Evolutionary conservation across 345 rosid genomes (phyloP), one percentile per base, ranked within the genome.

Genomic region (Bruguiera gymnorhiza): DNA sequence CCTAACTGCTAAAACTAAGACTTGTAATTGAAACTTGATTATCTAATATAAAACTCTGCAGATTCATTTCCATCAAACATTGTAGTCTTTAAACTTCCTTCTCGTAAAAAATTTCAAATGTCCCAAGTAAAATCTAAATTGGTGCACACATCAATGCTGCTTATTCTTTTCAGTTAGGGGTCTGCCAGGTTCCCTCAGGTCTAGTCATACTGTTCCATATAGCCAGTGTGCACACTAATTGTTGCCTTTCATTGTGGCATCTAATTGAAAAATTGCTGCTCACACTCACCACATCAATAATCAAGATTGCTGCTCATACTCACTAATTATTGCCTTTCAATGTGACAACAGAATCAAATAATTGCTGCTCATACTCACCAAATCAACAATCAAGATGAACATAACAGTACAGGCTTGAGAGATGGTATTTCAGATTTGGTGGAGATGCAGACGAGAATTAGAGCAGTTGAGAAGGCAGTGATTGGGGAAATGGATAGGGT

Each of bases 371-470:
- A 75, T 11, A 63, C 55, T 30, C 75, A 61, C 63, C 85, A 76
- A 62, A 62, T 30, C 43, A 67, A 76, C 73, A 70, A 65, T 58
- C 64, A 37, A 30, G 58, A 50, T 66, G 71, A 75, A 73, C 55
- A 73, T 67, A 86, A 72, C 50, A 13, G 62, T 66, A 23, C 27
- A 15, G 27, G 9, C 59, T 21, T 26, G 71, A 55, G 78, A 21
- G 83, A 70, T 74, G 89, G 82, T 71, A 70, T 82, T 79, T 80
- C 82, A 37, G 83, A 83, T 68, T 81, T 85, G 79, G 78, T 77
- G 78, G 76, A 83, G 76, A 81, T 85, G 77, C 85, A 84, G 66
- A 72, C 79, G 32, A 76, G 78, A 73, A 78, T 83, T 29, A 80
- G 77, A 70, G 86, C 83, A 62, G 83, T 88, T 66, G 91, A 69